These are phyloP conservation scores for Alternaria novae-zelandiae DNA, from an alignment of 2,329 filamentous ascomycete species.

Conservation along the genomic window DNA sequence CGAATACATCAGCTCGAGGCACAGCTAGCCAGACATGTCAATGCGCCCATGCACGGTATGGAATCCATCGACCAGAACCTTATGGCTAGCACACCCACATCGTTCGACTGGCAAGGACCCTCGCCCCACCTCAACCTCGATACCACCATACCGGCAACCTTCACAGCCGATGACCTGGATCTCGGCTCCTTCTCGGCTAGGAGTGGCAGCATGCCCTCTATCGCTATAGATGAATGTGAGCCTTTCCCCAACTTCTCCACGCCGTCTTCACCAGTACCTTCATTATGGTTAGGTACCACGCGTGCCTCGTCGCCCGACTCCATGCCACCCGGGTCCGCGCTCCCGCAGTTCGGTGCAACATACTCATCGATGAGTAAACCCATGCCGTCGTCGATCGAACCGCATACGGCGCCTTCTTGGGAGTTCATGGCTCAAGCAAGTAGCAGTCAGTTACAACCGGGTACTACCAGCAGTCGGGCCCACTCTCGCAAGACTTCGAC, in stretches of 20 bases:
- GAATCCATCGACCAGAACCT: constrained; percentile 40
- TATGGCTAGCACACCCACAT: constrained; percentile 32
- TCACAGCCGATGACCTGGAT: constrained; percentile 31
- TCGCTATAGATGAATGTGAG: constrained; percentile 48
- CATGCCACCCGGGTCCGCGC: constrained; percentile 37
- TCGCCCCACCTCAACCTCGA: constrained; percentile 34
- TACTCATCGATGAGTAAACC: constrained; percentile 24
- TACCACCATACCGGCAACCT: constrained; percentile 34
- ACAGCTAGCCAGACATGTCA: constrained; percentile 44
- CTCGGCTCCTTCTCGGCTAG: constrained; percentile 32
- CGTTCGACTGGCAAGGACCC: constrained; percentile 41
- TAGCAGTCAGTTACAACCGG: constrained; percentile 30
- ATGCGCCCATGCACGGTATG: constrained; percentile 47
- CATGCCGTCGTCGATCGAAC: constrained; percentile 32
- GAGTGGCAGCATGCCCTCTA: constrained; percentile 39
- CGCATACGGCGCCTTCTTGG: constrained; percentile 44
- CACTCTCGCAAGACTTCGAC: constrained; percentile 42
- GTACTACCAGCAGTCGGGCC: constrained; percentile 23
- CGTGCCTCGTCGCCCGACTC: constrained; percentile 44
- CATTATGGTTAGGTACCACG: constrained; percentile 47
- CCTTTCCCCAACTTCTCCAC: constrained; percentile 36
- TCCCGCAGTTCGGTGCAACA: constrained; percentile 25
- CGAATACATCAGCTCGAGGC: constrained; percentile 48
- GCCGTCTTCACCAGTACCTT: constrained; percentile 46
- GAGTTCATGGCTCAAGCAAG: constrained; percentile 42